Evolutionary conservation across 805 yeast species (phyloP).

Genomic region (Metschnikowia gruessii): DNA sequence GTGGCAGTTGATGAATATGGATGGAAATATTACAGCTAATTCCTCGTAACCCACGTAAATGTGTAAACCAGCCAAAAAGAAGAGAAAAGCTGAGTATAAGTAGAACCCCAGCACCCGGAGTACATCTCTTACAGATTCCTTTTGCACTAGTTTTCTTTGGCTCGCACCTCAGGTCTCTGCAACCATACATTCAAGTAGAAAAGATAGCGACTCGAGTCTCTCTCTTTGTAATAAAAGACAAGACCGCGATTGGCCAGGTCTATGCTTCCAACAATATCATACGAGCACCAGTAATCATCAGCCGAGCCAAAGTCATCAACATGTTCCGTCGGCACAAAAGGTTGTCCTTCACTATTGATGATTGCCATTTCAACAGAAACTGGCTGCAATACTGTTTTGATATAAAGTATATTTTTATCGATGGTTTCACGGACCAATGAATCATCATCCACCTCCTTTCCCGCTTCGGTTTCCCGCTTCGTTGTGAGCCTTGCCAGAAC

Average conservation of each 20-base stretch:
- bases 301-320: conserved; percentile 17
- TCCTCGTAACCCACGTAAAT: too few species aligned
- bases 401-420: conserved; percentile 22
- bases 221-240: conserved; percentile 17
- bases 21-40: too few species aligned
- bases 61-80: too few species aligned
- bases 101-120: too few species aligned
- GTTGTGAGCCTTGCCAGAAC: conserved; percentile 19
- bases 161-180: conserved; percentile 2
- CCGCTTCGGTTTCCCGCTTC: conserved; percentile 1
- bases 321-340: conserved; percentile 26
- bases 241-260: conserved; percentile 21
- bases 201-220: conserved; percentile 15
- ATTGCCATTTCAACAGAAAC: conserved; percentile 21
- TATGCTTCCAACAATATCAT: conserved; percentile 31
- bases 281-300: conserved; percentile 34
- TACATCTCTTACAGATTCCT: too few species aligned
- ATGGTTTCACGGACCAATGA: conserved; percentile 13
- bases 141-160: too few species aligned
- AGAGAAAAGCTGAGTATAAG: too few species aligned
- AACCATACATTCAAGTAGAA: conserved; percentile 29
- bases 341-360: conserved; percentile 24
- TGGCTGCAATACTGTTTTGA: conserved; percentile 27
- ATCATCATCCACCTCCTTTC: conserved; percentile 1
- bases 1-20: too few species aligned